Evolutionary conservation across 495 filamentous ascomycete species (phyloP), one percentile per base, ranked within the genome.

Genomic region (Penicillium alfredii): DNA sequence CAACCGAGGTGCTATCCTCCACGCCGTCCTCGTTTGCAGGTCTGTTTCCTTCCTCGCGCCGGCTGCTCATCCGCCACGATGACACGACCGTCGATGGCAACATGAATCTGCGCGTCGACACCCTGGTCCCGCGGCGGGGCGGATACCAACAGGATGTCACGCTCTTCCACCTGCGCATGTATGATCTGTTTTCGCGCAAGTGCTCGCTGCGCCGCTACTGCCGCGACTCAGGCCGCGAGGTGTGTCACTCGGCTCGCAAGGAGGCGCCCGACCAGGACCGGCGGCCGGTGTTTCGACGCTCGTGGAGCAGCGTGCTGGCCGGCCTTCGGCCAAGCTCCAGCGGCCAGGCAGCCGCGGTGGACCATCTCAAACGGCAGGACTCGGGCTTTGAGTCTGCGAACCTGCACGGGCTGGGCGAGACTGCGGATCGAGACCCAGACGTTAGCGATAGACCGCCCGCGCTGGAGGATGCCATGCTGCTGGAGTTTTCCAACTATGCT

Each of bases 401-500:
- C 8, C 23, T 9, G 18, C 73, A 77, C 10, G n/a, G n/a, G n/a
- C n/a, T n/a, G n/a, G n/a, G n/a, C n/a, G n/a, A n/a, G n/a, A n/a
- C n/a, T n/a, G n/a, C n/a, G n/a, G n/a, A n/a, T n/a, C n/a, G n/a
- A n/a, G n/a, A n/a, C n/a, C n/a, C n/a, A 55, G 35, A 62, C 13
- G 22, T 22, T 12, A 37, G 31, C 13, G 49, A 36, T 4, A 28
- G 36, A 8, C 20, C 4, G 10, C 43, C 43, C 3, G 62, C 50
- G 61, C 72, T 61, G 68, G 23, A 76, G 31, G 90, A 94, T 52
- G 83, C 73, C 25, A 83, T 84, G 46, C 82, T 86, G 56, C 73
- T 98, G 21, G 90, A 97, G 51, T 98, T 95, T 58, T 92, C 87
- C 38, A 98, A 98, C 64, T 98, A 98, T 55, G 92, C 92, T 7